A percentile compares a stretch with the other conserved stretches of the same genome.
Evolutionary conservation across 2,329 filamentous ascomycete species (phyloP).

Genomic region (Calonectria pteridis): DNA sequence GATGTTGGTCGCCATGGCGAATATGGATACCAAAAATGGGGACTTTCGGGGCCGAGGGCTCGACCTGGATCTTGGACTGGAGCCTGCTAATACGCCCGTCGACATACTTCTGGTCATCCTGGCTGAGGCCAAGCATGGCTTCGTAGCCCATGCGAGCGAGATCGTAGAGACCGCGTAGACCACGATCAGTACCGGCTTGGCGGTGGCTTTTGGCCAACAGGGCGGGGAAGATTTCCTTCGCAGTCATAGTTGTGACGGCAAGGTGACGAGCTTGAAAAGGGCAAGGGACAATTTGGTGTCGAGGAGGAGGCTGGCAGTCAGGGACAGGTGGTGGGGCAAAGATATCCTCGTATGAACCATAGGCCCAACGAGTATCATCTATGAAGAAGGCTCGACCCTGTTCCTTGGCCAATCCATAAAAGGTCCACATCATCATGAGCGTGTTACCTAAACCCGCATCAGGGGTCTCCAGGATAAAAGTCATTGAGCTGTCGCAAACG

Average conservation of each 20-base stretch:
- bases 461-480: slow-evolving; percentile 78
- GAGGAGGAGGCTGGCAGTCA: slow-evolving; percentile 77
- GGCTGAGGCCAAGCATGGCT: slow-evolving; percentile 77
- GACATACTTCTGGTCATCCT: slow-evolving; percentile 76
- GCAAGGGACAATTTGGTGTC: slow-evolving; percentile 82
- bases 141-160: slow-evolving; percentile 79
- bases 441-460: slow-evolving; percentile 84
- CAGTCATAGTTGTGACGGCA: slow-evolving; percentile 78
- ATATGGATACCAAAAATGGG: slow-evolving; percentile 78
- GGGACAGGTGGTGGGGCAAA: slow-evolving; percentile 77
- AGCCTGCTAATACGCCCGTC: slow-evolving; percentile 69
- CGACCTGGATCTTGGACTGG: slow-evolving; percentile 57
- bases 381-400: slow-evolving; percentile 85
- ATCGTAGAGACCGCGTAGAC: slow-evolving; percentile 69
- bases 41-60: slow-evolving; percentile 54
- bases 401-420: slow-evolving; percentile 82
- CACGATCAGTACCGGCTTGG: slow-evolving; percentile 37
- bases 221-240: slow-evolving; percentile 73
- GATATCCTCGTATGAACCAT: slow-evolving; percentile 79
- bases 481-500: slow-evolving; percentile 78
- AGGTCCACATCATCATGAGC: slow-evolving; percentile 84
- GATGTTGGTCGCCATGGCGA: slow-evolving; percentile 83
- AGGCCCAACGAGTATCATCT: slow-evolving; percentile 86
- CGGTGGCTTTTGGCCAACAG: slow-evolving; percentile 51
- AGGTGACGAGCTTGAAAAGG: slow-evolving; percentile 82